Evolutionary conservation across 495 filamentous ascomycete species (phyloP), one percentile per base, ranked within the genome.

Genomic region (Neurospora sp.): DNA sequence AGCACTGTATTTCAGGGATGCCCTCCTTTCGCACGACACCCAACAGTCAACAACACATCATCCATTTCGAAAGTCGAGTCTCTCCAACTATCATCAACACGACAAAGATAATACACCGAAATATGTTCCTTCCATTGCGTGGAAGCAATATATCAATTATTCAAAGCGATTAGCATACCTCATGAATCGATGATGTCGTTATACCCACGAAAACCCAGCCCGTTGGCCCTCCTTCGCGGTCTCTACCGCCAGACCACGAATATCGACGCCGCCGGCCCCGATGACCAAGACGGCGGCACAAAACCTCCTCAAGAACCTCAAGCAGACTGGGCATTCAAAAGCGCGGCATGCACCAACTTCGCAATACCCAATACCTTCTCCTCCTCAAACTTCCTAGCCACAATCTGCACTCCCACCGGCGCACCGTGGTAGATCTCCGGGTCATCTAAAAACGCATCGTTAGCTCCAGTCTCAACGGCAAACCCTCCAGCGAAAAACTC

Each of bases 371-470:
- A 69, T 0, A 84, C 79, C 75, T 83, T 84, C 76, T 88, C 86
- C 72, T 88, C 86, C 74, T 83, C 83, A 70, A 86, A 78, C 48
- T 82, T 79, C 16, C 86, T 72, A 0, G 80, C 84, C 31, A 87
- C 84, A 72, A 86, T 77, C 76, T 87, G 86, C n/a, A 88, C 75
- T 0, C 80, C 83, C 14, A 86, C 84, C 0, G 85, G 85, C 2
- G 79, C 84, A 6, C 84, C 85, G 72, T 87, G 76, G 69, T 86
- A 86, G 10, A 80, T 79, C 69, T 85, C 85, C 0, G 85, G 79
- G 62, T 87, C 85, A 79, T 84, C 76, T 82, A 7, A 2, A 71
- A 10, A 23, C 20, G 2, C n/a, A 11, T 18, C 1, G 39, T 79
- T 40, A 76, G 78, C 27, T 46, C 71, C 18, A 75, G 72, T n/a